Base-by-base conservation (phyloP, 805 yeast species). In the Teunomyces funiuensis region DNA sequence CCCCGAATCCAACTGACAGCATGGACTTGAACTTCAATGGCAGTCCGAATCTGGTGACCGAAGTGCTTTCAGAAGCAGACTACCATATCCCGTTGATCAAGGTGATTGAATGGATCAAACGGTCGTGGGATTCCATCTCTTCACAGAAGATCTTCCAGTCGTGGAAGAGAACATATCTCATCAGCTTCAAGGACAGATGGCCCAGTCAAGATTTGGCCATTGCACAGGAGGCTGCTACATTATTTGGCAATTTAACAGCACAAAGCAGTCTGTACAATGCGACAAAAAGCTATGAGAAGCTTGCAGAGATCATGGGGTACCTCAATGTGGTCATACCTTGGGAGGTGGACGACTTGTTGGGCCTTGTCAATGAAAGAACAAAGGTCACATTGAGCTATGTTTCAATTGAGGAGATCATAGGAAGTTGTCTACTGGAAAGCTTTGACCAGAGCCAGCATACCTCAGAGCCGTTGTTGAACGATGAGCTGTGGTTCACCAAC, bases 371-470 rank as follows among this genome's bases (percentile, higher is more conserved):
- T 46, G 75, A 69, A 49, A 44, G 72, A 28, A 65, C 64, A 5
- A 69, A 69, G 43, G 65, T 69, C 14, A 66, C 72, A 1, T 52
- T 69, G 10, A 66, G 69, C 31, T 82, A 80, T 50, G 65, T 76
- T 8, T 79, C 85, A 14, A 78, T 78, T 31, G 81, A 74, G 39
- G 86, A 82, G 50, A 71, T 81, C 33, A 77, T 81, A 2, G 78
- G 79, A 18, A 75, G 83, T 52, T 79, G 85, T 46, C 69, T 78
- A 9, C 76, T 74, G 53, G 82, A 79, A 41, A 19, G 34, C 25
- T 31, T 18, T n/a, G 34, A 31, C 16, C 34, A 31, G 25, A 17
- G 34, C 5, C 25, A 18, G 8, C 34, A 15, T 11, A 31, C 34
- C 8, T 31, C 34, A 7, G 34, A 31, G 13, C 34, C 34, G 13